A percentile compares a stretch with the other conserved stretches of the same genome.
These are phyloP conservation scores for Prunus campanulata DNA, from an alignment of 306 rosid genomes.

Conservation along the genomic window DNA sequence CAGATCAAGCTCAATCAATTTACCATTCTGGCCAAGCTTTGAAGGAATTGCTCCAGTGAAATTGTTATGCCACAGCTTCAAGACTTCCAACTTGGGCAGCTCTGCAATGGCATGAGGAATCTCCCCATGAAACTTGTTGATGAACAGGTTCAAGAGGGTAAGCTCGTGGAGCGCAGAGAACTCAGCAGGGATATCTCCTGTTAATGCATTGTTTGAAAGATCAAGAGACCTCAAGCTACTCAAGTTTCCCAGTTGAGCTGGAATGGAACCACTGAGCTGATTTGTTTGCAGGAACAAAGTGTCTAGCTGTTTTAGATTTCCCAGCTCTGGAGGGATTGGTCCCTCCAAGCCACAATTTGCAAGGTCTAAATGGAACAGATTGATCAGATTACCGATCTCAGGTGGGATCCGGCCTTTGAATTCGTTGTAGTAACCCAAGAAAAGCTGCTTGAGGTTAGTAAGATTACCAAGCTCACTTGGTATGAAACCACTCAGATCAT, in stretches of 20 bases:
- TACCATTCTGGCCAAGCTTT: conserved; percentile 75
- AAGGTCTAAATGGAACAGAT: conserved; percentile 72
- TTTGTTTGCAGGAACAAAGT: conserved; percentile 83
- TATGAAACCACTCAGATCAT: conserved; percentile 70
- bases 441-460: conserved; percentile 50
- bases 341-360: conserved; percentile 77
- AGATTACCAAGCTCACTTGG: conserved; percentile 74
- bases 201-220: conserved; percentile 72
- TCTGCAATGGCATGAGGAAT: conserved; percentile 64
- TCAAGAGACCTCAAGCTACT: conserved; percentile 64
- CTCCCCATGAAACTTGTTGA: conserved; percentile 77
- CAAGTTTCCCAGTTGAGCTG: conserved; percentile 64
- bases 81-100: conserved; percentile 62
- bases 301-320: conserved; percentile 59
- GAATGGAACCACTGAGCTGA: conserved; percentile 66
- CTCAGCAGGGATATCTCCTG: conserved; percentile 68
- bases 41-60: conserved; percentile 80
- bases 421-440: conserved; percentile 70
- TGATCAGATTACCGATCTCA: conserved; percentile 53
- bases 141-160: conserved; percentile 68
- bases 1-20: conserved; percentile 59
- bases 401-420: conserved; percentile 77
- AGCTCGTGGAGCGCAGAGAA: conserved; percentile 64
- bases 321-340: conserved; percentile 70
- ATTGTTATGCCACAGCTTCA: conserved; percentile 81